Evolutionary conservation across 305 asterid species (phyloP).

Genomic region (Galium porrigens): DNA sequence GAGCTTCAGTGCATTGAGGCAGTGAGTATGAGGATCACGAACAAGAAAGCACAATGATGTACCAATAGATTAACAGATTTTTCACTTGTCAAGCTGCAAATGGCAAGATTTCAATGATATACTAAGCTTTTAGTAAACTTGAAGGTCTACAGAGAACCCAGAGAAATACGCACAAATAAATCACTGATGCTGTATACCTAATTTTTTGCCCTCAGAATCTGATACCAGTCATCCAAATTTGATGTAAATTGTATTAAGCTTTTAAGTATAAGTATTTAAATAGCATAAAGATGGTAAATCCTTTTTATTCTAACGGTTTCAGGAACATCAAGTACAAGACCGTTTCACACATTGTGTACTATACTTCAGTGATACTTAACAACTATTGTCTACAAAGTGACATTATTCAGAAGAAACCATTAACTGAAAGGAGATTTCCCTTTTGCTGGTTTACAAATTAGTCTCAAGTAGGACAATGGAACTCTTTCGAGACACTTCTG

Average conservation of each 20-base stretch:
- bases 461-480: not conserved
- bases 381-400: not conserved
- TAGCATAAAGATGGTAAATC: not conserved
- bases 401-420: not conserved
- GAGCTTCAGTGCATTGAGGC: conserved; percentile 10
- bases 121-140: not conserved
- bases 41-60: not conserved
- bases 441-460: not conserved
- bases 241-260: not conserved
- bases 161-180: not conserved
- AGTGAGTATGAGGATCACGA: not conserved
- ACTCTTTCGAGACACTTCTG: not conserved
- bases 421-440: not conserved
- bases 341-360: not conserved
- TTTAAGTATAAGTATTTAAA: not conserved
- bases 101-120: not conserved
- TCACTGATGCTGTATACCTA: not conserved
- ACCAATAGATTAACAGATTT: not conserved
- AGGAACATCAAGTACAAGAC: not conserved
- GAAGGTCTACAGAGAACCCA: not conserved
- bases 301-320: not conserved
- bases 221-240: not conserved
- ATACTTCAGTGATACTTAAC: not conserved
- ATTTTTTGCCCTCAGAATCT: not conserved
- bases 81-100: not conserved